Base-by-base conservation (phyloP, 768 basidiomycete species). In the Mycena leptocephala region DNA sequence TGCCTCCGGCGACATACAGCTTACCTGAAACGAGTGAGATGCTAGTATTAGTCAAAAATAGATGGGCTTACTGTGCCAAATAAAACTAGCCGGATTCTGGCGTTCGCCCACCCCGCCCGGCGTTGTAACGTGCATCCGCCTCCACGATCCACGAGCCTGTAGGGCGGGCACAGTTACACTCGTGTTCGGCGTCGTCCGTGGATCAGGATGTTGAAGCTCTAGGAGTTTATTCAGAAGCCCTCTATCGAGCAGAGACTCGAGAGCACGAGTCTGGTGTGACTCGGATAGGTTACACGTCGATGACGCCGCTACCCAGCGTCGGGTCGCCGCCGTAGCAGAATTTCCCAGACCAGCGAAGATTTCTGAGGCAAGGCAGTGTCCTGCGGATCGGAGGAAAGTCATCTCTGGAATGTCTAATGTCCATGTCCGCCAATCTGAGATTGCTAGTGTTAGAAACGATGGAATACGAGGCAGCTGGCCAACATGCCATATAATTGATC, bases 71-170 rank as follows among this genome's bases (percentile, higher is more conserved):
- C 84, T 76, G 5, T 85, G 78, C 81, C 82, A 85, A 11, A 85
- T 80, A 59, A 85, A 85, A 37, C 74, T 78, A 13, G 79, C 75
- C 58, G 80, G 83, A 9, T 39, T 33, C 26, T 71, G 81, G 78
- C 26, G 83, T 56, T 33, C 78, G 43, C 30, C 76, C 30, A 55
- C 37, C 28, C 72, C 79, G 61, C 26, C 72, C 11, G 2, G 70
- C 76, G 58, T 66, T 43, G 70, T 73, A 30, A 80, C 72, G 41
- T 77, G 74, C 5, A 87, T 71, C 72, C 85, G 84, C 71, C 78
- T 75, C 87, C 86, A 87, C 0, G 84, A 86, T 2, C 87, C 87
- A 5, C 79, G 81, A 8, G 86, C 75, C 65, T 89, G 87, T 13
- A 84, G 59, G 22, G 76, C 72, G 0, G 78, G 67, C 26, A 75